Conservation (phyloP, 176 grass and related monocot genomes). For the Melocanna baccifera region DNA sequence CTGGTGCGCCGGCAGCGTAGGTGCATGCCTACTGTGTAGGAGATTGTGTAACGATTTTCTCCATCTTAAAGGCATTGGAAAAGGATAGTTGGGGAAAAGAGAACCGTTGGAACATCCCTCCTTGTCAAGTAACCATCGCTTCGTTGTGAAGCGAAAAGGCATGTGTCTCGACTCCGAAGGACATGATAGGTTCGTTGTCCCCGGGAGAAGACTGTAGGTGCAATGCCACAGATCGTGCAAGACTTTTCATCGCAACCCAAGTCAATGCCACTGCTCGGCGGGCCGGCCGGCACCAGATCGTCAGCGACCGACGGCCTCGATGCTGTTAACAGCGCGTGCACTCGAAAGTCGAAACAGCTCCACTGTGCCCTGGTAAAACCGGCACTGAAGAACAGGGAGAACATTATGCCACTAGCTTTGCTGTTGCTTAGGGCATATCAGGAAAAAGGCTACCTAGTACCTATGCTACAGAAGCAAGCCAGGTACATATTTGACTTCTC, state of each 20-base stretch:
- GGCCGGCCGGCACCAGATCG: neutral
- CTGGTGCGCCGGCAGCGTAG: neutral
- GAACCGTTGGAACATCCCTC: neutral
- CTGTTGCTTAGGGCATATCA: slow-evolving; percentile 35
- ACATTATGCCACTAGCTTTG: neutral
- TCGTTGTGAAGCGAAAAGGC: neutral
- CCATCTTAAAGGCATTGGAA: neutral
- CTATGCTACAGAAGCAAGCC: neutral
- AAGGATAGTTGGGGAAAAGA: neutral
- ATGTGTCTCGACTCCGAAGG: neutral
- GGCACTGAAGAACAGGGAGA: neutral
- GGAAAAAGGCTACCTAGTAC: neutral
- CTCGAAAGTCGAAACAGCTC: neutral
- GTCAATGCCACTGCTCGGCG: neutral
- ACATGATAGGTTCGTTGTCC: neutral
- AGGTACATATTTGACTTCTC: neutral
- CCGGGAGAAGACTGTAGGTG: neutral
- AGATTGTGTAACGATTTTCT: neutral
- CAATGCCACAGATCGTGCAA: neutral
- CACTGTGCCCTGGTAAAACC: slow-evolving; percentile 24
- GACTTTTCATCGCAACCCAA: neutral
- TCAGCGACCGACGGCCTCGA: neutral
- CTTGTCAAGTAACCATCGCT: neutral
- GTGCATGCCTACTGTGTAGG: too few species aligned
- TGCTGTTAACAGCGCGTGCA: neutral